Base-by-base conservation (phyloP, 805 yeast species). In the Wickerhamomyces sydowiorum region DNA sequence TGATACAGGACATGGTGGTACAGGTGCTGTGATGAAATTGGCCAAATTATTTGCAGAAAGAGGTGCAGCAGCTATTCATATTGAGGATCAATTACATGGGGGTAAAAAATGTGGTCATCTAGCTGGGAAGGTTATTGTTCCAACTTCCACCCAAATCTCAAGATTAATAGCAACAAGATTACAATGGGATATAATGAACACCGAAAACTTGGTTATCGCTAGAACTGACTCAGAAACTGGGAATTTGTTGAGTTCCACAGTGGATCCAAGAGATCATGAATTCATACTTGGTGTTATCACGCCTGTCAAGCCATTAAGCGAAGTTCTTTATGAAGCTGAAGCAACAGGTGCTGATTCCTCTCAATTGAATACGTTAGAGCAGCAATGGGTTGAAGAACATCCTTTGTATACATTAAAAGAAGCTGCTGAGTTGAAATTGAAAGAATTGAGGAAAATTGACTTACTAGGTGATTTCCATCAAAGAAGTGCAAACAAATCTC, bases 1-100 rank as follows among this genome's bases (percentile, higher is more conserved):
- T 3, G 85, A 79, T 48, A 78, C 81, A 51, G 85, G 85, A 3
- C 82, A 77, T 54, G 85, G 85, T 17, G 82, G 83, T 12, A 59
- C 71, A 13, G 73, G 78, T 3, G 69, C 82, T 0, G 80, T 78
- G 4, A 78, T 79, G 85, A 79, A 79, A 53, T 59, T 78, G 42
- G 81, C 84, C 20, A 79, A 80, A 53, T 55, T 77, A 39, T 79
- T 79, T 62, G 83, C 80, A n/a, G 84, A 78, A 55, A 67, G 68
- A 18, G 85, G 85, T 20, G 82, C 85, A 3, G 78, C 83, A 2
- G 83, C 76, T n/a, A 73, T 79, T 37, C 85, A 79, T 54, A 59
- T 76, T 21, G 85, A 79, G 48, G 85, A 79, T 55, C 82, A 78
- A 55, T 61, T 78, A 32, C 81, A 76, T 44, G 85, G 85, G 30